Base-by-base conservation (phyloP, 768 basidiomycete genomes). In the Tylopilus felleus region DNA sequence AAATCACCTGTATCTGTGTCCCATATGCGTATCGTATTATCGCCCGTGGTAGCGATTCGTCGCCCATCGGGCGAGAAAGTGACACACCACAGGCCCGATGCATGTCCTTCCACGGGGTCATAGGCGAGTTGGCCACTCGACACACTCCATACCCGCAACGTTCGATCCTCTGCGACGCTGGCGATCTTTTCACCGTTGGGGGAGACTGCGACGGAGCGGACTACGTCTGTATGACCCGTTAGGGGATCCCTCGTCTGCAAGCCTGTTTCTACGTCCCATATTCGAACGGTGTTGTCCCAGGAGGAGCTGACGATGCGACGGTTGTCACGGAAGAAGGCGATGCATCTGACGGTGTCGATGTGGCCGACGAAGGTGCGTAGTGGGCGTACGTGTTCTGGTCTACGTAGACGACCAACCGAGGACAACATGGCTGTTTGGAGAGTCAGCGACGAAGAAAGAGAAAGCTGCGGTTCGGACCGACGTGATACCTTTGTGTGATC, bases 21-120 rank as follows among this genome's bases (percentile, higher is more conserved):
- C 70, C 69, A 72, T 50, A 72, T 47, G 51, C 62, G 60, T 47
- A 72, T 63, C 5, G 65, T 67, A 47, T 65, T 69, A 46, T 72
- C 72, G 9, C 63, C 67, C 2, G 69, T 71, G 12, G 70, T 70
- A 39, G 72, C 71, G 39, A 70, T 59, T 29, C 60, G 60, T 25
- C 55, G 57, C 42, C 70, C 70, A 52, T 70, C 52, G 39, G 69
- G 69, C 19, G 69, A 70, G 59, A 72, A 69, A 1, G 67, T 47
- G 55, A 72, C 61, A 45, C 60, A 72, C 58, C 61, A 61, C 16
- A 72, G 63, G 21, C 61, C 60, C 4, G 59, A 60, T 27, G 56
- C 54, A 36, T 70, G 69, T 6, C 64, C 69, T 14, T 60, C 60
- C 1, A 70, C 28, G 49, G 71, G 71, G 14, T 61, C 61, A 42